Conservation (phyloP, 352 stramenopile genomes). For the Phytophthora sp. region DNA sequence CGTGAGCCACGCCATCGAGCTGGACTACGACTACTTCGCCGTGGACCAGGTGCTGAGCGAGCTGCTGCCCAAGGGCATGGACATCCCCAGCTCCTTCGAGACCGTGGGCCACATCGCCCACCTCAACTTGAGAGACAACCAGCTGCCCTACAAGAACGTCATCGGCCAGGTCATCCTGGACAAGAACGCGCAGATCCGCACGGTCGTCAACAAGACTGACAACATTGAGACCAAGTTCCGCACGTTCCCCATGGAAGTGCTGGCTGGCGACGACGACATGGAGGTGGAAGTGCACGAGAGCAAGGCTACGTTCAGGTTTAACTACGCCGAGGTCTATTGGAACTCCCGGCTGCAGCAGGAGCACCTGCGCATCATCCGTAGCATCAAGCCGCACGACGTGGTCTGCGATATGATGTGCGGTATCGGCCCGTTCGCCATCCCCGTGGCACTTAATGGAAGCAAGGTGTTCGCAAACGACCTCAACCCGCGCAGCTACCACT, state of each 20-base stretch:
- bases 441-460: slow-evolving; percentile 87
- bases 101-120: slow-evolving; percentile 97
- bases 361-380: slow-evolving; percentile 91
- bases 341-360: slow-evolving; percentile 96
- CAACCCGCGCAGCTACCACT: slow-evolving; percentile 92
- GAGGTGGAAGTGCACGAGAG: slow-evolving; percentile 93
- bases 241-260: slow-evolving; percentile 97
- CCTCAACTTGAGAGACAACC: slow-evolving; percentile 95
- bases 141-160: slow-evolving; percentile 96
- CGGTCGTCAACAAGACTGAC: slow-evolving; percentile 98
- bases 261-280: slow-evolving; percentile 88
- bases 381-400: slow-evolving; percentile 67
- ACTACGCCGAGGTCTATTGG: slow-evolving; percentile 98
- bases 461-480: slow-evolving; percentile 94
- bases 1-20: slow-evolving; percentile 69
- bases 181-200: slow-evolving; percentile 96
- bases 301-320: slow-evolving; percentile 93
- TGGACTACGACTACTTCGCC: slow-evolving; percentile 81
- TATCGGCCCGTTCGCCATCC: slow-evolving; percentile 96
- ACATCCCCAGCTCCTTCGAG: slow-evolving; percentile 96
- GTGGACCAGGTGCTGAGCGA: slow-evolving; percentile 84
- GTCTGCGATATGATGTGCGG: slow-evolving; percentile 97
- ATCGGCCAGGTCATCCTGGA: slow-evolving; percentile 98
- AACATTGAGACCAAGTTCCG: slow-evolving; percentile 95
- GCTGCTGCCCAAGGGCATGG: slow-evolving; percentile 81